These are phyloP conservation scores for Jacaranda copaia DNA, from an alignment of 257 asterid genomes.

Conservation along the genomic window DNA sequence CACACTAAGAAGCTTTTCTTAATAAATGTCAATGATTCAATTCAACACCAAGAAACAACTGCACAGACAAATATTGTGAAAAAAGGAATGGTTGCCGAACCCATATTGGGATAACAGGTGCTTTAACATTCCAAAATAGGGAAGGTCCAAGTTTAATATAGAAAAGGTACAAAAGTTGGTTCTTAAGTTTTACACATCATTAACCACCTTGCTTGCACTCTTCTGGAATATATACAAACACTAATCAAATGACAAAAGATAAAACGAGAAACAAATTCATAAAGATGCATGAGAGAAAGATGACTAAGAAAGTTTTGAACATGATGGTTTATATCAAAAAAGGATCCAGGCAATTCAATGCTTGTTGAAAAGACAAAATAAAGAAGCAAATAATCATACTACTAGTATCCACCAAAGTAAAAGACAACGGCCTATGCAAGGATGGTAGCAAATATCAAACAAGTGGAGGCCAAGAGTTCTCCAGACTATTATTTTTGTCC, in stretches of 20 bases:
- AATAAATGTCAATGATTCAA: not conserved
- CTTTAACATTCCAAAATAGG: not conserved
- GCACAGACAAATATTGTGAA: not conserved
- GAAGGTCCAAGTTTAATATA: not conserved
- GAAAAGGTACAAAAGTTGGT: not conserved
- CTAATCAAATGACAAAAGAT: not conserved
- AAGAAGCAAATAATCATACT: not conserved
- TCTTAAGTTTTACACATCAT: not conserved
- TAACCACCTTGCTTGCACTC: not conserved
- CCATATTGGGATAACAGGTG: not conserved
- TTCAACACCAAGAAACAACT: not conserved
- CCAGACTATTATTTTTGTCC: not conserved
- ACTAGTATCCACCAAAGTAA: not conserved
- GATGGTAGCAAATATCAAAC: not conserved
- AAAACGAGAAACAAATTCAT: not conserved
- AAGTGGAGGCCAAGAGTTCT: not conserved
- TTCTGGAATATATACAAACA: not conserved
- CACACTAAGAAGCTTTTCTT: not conserved
- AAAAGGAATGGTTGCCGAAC: conserved; percentile 18
- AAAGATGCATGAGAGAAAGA: not conserved
- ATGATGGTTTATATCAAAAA: not conserved
- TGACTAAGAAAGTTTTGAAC: not conserved
- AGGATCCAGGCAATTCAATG: not conserved
- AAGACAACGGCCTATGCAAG: not conserved
- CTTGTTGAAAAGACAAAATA: not conserved